These are phyloP conservation scores for Geranium incanum DNA, from an alignment of 441 rosid genomes.

Conservation along the genomic window DNA sequence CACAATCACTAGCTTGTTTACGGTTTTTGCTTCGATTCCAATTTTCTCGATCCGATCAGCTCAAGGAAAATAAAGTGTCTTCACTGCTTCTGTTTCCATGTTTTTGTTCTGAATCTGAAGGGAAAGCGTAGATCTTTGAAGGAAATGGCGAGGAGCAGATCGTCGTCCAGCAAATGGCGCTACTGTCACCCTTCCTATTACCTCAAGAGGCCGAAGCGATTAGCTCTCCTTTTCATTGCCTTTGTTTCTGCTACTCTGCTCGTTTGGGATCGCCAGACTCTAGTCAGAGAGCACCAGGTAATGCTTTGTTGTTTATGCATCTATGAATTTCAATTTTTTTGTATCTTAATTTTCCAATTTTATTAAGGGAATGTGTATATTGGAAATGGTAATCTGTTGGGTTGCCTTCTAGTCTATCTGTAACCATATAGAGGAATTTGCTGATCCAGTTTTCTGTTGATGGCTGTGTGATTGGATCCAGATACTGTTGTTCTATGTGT, in stretches of 20 bases:
- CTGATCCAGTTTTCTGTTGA: too few species aligned
- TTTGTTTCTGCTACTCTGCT: slow-evolving; percentile 56
- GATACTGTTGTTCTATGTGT: neutral
- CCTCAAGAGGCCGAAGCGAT: slow-evolving; percentile 75
- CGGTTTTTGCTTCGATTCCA: too few species aligned
- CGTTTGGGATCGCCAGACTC: slow-evolving; percentile 93
- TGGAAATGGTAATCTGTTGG: neutral
- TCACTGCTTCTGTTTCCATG: neutral
- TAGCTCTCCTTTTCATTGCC: slow-evolving; percentile 67
- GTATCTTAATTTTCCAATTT: neutral
- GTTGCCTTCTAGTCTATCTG: neutral
- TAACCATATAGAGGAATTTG: neutral
- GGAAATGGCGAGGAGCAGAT: slow-evolving; percentile 35
- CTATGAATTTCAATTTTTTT: neutral
- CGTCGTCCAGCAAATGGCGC: slow-evolving; percentile 39
- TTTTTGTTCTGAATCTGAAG: slow-evolving; percentile 7
- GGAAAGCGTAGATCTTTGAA: neutral
- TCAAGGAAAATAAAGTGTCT: neutral
- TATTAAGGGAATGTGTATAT: neutral
- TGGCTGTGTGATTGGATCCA: neutral
- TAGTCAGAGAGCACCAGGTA: slow-evolving; percentile 71
- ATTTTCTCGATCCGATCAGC: slow-evolving; percentile 7
- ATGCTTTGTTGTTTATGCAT: neutral
- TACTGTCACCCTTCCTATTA: slow-evolving; percentile 76
- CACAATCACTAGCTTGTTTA: too few species aligned